phyloP scores from a whole-genome alignment of 371 early-diverging fungal genomes.

The Basidiobolus meristosporus region DNA sequence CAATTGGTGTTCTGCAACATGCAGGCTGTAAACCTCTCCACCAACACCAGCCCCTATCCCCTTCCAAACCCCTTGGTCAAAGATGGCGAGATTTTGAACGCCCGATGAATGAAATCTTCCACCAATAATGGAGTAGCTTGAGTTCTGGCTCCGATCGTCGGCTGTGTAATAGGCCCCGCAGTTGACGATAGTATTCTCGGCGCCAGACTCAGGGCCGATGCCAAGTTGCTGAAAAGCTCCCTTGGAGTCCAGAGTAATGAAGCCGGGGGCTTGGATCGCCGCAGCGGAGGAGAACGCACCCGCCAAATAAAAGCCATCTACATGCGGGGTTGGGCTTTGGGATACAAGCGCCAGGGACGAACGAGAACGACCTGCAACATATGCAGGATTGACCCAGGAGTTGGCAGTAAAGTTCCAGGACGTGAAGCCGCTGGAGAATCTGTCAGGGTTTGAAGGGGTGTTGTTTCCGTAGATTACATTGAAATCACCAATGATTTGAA shows the following conservation, averaged over 20 bases:
- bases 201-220: slow-evolving; percentile 9
- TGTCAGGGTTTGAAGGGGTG: too few species aligned
- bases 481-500: too few species aligned
- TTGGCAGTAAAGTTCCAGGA: too few species aligned
- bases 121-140: slow-evolving; percentile 13
- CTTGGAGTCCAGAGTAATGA: slow-evolving; percentile 9
- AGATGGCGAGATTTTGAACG: slow-evolving; percentile 19
- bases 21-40: slow-evolving; percentile 12
- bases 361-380: too few species aligned
- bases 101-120: slow-evolving; percentile 13
- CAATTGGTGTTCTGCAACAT: slow-evolving; percentile 17
- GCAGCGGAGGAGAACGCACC: slow-evolving; percentile 17
- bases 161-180: slow-evolving; percentile 14
- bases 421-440: too few species aligned
- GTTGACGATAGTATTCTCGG: slow-evolving; percentile 5
- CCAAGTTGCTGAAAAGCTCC: slow-evolving; percentile 8
- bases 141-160: slow-evolving; percentile 4
- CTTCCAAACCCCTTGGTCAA: slow-evolving; percentile 14
- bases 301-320: slow-evolving; percentile 5
- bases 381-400: too few species aligned
- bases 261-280: slow-evolving; percentile 12
- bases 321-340: too few species aligned
- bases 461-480: too few species aligned
- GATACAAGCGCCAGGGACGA: too few species aligned
- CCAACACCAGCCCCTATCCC: slow-evolving; percentile 11